Evolutionary conservation across 352 stramenopile species (phyloP).

Genomic region (Halophytophthora polymorphica): DNA sequence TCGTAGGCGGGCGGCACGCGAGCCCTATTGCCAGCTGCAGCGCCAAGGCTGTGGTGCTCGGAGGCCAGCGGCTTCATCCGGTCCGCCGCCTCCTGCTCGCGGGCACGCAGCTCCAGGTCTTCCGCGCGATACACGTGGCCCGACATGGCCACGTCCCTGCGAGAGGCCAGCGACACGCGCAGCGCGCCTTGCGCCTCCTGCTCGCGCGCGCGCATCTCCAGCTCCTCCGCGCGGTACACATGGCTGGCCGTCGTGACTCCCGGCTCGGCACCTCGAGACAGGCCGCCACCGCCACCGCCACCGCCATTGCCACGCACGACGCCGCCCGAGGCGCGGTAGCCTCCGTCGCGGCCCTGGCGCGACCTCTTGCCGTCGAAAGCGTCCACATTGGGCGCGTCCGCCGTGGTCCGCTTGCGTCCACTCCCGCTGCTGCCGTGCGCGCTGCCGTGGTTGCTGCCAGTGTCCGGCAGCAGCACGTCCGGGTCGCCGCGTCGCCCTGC

Average conservation of each 20-base stretch:
- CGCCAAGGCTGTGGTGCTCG: slow-evolving; percentile 11
- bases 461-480: background rate
- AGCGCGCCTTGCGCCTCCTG: slow-evolving; percentile 13
- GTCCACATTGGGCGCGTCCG: slow-evolving; percentile 20
- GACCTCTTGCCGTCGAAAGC: slow-evolving; percentile 26
- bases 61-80: slow-evolving; percentile 19
- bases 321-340: slow-evolving; percentile 5
- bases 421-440: background rate
- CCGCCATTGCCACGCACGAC: slow-evolving; percentile 7
- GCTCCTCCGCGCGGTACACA: slow-evolving; percentile 9
- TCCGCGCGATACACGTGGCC: background rate
- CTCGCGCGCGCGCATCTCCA: slow-evolving; percentile 14
- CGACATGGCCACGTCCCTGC: background rate
- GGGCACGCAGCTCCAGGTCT: background rate
- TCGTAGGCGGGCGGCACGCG: slow-evolving; percentile 19
- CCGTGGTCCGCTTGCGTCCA: slow-evolving; percentile 23
- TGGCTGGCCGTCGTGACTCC: background rate
- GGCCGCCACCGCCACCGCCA: background rate
- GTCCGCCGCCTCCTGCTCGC: slow-evolving; percentile 3
- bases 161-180: too few species aligned
- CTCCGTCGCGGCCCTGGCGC: slow-evolving; percentile 22
- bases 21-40: slow-evolving; percentile 16
- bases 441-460: slow-evolving; percentile 13
- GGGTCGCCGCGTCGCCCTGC: background rate
- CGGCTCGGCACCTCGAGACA: slow-evolving; percentile 5